Evolutionary conservation across 2,329 filamentous ascomycete species (phyloP).

Genomic region (Ceratocystis smalleyi): DNA sequence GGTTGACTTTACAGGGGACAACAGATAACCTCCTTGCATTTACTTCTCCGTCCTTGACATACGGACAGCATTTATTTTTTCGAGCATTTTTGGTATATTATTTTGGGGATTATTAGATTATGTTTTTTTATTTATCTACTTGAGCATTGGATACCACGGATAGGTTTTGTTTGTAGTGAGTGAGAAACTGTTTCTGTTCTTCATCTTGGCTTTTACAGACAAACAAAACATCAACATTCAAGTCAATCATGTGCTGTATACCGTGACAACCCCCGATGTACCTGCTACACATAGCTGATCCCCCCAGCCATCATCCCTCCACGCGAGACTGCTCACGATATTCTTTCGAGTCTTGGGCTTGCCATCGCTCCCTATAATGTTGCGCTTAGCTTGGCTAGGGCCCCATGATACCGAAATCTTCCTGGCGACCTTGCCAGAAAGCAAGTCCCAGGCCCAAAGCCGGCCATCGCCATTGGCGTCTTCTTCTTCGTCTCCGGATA

Average conservation of each 20-base stretch:
- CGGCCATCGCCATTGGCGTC: slow-evolving; percentile 30
- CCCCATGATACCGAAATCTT: slow-evolving; percentile 46
- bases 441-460: slow-evolving; percentile 69
- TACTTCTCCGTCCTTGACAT: neutral
- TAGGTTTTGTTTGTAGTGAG: neutral
- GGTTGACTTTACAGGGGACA: neutral
- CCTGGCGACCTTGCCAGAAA: slow-evolving; percentile 54
- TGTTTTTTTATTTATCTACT: neutral
- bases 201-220: no score
- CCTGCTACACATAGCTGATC: slow-evolving; percentile 50
- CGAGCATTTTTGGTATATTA: neutral
- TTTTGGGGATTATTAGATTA: neutral
- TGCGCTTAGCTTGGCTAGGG: slow-evolving; percentile 35
- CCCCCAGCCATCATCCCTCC: slow-evolving; percentile 46
- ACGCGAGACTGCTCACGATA: slow-evolving; percentile 46
- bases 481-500: slow-evolving; percentile 61
- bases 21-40: neutral
- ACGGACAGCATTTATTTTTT: neutral
- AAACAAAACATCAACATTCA: neutral
- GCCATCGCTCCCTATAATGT: slow-evolving; percentile 42
- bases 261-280: slow-evolving; percentile 49
- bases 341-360: slow-evolving; percentile 44
- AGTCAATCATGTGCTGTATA: slow-evolving; percentile 33
- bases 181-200: neutral
- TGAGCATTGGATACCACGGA: neutral